Evolutionary conservation across 768 basidiomycete genomes (phyloP).

Genomic region (Zangia roseola): DNA sequence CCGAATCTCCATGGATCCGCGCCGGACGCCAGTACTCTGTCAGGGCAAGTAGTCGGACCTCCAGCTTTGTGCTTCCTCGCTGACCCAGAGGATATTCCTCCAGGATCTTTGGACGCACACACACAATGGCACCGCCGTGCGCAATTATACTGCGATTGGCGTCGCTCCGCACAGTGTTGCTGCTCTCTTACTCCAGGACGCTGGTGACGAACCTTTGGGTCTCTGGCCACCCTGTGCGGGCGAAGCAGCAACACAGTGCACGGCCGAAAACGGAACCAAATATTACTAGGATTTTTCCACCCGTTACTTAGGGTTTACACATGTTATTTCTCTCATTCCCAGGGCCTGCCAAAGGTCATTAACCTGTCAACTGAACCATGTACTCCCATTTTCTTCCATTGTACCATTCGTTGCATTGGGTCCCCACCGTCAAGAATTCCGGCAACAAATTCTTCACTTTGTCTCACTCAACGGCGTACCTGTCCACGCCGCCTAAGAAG

Average conservation of each 20-base stretch:
- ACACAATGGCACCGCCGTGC: constrained; percentile 61
- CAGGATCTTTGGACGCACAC: constrained; percentile 76
- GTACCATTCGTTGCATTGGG: constrained; percentile 13
- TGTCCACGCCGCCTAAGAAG: constrained; percentile 20
- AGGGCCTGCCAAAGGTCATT: no score
- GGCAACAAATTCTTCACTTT: constrained; percentile 25
- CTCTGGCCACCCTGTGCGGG: constrained; percentile 54
- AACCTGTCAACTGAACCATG: no score
- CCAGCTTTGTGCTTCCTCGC: background rate
- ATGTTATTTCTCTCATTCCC: no score
- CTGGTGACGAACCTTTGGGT: constrained; percentile 64
- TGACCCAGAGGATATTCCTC: background rate
- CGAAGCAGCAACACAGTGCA: constrained; percentile 49
- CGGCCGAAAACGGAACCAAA: constrained; percentile 54
- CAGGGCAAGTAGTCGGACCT: constrained; percentile 40
- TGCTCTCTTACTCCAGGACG: constrained; percentile 62
- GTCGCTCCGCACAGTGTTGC: constrained; percentile 66
- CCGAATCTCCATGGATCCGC: constrained; percentile 69
- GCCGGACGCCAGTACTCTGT: constrained; percentile 62
- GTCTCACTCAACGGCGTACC: constrained; percentile 11
- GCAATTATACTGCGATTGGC: constrained; percentile 45
- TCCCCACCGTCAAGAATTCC: constrained; percentile 20
- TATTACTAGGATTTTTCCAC: constrained; percentile 11
- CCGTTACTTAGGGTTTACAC: no score
- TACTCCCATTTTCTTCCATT: no score